These are phyloP conservation scores for Naganishia onofrii DNA, from an alignment of 768 basidiomycete species.

Conservation along the genomic window DNA sequence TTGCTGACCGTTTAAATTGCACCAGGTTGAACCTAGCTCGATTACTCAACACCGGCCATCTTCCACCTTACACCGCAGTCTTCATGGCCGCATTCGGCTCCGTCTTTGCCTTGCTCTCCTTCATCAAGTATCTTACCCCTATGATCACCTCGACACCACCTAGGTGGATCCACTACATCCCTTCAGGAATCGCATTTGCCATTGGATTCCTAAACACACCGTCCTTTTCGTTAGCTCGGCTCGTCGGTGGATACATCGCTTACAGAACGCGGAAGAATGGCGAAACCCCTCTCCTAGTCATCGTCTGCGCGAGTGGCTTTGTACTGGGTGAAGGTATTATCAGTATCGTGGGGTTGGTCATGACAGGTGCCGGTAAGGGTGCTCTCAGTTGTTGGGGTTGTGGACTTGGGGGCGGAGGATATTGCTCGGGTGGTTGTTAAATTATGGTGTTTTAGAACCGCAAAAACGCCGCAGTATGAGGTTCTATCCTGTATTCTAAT, in stretches of 20 bases:
- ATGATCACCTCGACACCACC: constrained; percentile 19
- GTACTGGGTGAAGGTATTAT: constrained; percentile 91
- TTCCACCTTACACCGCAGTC: constrained; percentile 68
- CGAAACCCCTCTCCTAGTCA: constrained; percentile 55
- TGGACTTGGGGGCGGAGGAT: constrained; percentile 49
- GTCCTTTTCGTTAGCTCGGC: constrained; percentile 84
- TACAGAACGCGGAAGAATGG: constrained; percentile 53
- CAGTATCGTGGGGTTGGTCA: constrained; percentile 71
- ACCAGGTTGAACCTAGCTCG: constrained; percentile 54
- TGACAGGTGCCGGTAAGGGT: constrained; percentile 72
- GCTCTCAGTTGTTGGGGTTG: constrained; percentile 86
- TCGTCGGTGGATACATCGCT: constrained; percentile 82
- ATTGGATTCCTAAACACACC: constrained; percentile 96
- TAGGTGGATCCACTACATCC: constrained; percentile 64
- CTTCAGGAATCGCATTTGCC: constrained; percentile 90
- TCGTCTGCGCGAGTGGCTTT: constrained; percentile 90
- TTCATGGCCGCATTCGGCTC: constrained; percentile 80
- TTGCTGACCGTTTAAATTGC: constrained; percentile 45
- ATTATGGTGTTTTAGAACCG: background rate
- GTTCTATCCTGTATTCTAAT: background rate
- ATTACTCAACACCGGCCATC: constrained; percentile 63
- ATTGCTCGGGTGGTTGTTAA: constrained; percentile 47
- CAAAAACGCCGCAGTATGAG: background rate
- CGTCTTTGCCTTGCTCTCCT: constrained; percentile 67
- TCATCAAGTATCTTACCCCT: constrained; percentile 57